phyloP scores from a whole-genome alignment of 306 rosid species.

The Trifolium dubium region DNA sequence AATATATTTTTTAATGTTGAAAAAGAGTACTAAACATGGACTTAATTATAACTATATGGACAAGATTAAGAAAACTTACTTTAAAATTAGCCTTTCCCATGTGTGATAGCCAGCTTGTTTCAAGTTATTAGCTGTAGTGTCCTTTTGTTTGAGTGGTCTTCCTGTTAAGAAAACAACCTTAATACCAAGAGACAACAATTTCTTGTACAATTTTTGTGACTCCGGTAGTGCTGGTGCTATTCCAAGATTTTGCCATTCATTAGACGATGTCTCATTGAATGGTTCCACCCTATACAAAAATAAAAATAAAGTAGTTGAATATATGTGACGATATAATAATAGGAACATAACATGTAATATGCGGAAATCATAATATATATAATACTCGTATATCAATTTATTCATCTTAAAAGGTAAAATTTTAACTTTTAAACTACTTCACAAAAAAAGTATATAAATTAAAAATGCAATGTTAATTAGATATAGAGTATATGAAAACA shows the following conservation, averaged over 20 bases:
- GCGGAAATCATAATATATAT: too few relatives aligned
- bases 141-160: conserved; percentile 35
- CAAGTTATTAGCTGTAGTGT: conserved; percentile 42
- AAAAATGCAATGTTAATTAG: neutral
- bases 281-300: conserved; percentile 46
- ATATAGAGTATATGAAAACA: neutral
- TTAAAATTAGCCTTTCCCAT: conserved; percentile 59
- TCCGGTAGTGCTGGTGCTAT: conserved; percentile 60
- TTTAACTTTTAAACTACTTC: too few relatives aligned
- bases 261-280: conserved; percentile 23
- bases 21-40: too few relatives aligned
- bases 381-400: too few relatives aligned
- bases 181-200: conserved; percentile 46
- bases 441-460: too few relatives aligned
- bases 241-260: conserved; percentile 48
- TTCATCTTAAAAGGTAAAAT: too few relatives aligned
- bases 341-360: too few relatives aligned
- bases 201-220: conserved; percentile 47
- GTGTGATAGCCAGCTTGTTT: conserved; percentile 46
- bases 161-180: conserved; percentile 60
- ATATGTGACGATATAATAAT: too few relatives aligned
- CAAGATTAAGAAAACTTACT: conserved; percentile 40
- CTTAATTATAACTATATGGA: too few relatives aligned
- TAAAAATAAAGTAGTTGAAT: too few relatives aligned
- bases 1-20: too few relatives aligned